Conservation (phyloP, 805 yeast species). For the Barnettozyma salicaria region DNA sequence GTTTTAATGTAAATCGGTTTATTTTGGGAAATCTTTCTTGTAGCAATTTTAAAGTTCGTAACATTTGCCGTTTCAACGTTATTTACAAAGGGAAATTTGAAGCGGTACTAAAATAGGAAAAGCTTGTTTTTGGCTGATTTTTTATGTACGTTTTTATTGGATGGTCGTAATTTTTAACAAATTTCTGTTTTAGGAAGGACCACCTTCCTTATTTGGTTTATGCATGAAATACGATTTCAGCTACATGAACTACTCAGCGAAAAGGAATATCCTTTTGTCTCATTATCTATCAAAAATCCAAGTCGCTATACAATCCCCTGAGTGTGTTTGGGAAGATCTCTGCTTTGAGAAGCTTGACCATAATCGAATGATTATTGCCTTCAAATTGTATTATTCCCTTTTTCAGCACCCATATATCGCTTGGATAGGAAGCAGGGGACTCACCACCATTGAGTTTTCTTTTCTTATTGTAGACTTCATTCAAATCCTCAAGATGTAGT, state of each 20-base stretch:
- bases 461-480: neutral
- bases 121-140: no score
- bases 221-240: no score
- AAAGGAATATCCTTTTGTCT: neutral
- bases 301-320: neutral
- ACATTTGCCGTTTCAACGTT: no score
- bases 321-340: conserved; percentile 1
- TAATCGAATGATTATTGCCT: neutral
- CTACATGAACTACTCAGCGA: neutral
- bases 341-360: conserved; percentile 3
- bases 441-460: conserved; percentile 3
- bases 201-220: no score
- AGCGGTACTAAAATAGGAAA: no score
- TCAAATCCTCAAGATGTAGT: neutral
- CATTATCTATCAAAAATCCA: conserved; percentile 3
- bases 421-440: neutral
- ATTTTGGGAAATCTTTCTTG: no score
- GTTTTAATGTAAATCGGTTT: no score
- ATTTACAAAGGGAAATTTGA: no score
- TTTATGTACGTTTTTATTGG: no score
- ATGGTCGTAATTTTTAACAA: no score
- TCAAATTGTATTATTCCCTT: conserved; percentile 3
- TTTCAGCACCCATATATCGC: conserved; percentile 5
- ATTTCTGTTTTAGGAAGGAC: no score
- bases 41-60: no score